Conservation (phyloP, 2,329 filamentous ascomycete genomes). For the Exophiala phaeomuriformis region DNA sequence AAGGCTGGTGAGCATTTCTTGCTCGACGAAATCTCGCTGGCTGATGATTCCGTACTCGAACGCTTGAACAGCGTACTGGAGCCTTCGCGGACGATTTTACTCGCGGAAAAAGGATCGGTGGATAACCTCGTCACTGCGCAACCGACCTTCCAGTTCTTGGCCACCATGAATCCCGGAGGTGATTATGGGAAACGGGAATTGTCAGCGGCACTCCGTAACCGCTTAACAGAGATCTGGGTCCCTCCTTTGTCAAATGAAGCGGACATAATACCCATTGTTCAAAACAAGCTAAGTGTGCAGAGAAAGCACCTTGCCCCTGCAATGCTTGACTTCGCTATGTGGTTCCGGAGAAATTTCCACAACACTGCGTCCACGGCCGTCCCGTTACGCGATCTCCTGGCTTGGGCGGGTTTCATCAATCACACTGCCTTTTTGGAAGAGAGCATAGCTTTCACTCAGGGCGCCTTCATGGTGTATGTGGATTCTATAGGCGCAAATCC, state of each 20-base stretch:
- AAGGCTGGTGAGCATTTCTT: slow-evolving; percentile 82
- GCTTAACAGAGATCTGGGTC: slow-evolving; percentile 99
- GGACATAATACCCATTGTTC: slow-evolving; percentile 81
- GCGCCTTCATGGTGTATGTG: slow-evolving; percentile 90
- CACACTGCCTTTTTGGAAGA: slow-evolving; percentile 46
- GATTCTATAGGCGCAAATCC: slow-evolving; percentile 94
- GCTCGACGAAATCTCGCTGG: slow-evolving; percentile 93
- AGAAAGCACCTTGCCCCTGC: slow-evolving; percentile 54
- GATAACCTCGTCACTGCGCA: slow-evolving; percentile 71
- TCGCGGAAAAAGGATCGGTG: slow-evolving; percentile 86
- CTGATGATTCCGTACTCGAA: slow-evolving; percentile 94
- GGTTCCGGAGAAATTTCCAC: slow-evolving; percentile 79
- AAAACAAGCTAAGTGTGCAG: slow-evolving; percentile 58
- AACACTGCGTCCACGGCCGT: slow-evolving; percentile 68
- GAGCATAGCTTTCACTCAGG: slow-evolving; percentile 60
- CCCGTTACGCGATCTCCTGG: slow-evolving; percentile 84
- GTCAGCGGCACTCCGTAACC: slow-evolving; percentile 87
- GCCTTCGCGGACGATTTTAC: slow-evolving; percentile 71
- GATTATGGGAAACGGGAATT: slow-evolving; percentile 98
- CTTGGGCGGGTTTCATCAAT: slow-evolving; percentile 92
- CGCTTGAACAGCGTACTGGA: slow-evolving; percentile 94
- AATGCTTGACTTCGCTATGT: slow-evolving; percentile 82
- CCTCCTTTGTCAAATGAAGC: slow-evolving; percentile 75
- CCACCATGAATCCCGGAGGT: slow-evolving; percentile 98
- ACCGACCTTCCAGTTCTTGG: slow-evolving; percentile 86